Percentiles rank a stretch among this genome's conserved stretches.
phyloP scores from a whole-genome alignment of 768 basidiomycete genomes.

The Trametes meyenii region DNA sequence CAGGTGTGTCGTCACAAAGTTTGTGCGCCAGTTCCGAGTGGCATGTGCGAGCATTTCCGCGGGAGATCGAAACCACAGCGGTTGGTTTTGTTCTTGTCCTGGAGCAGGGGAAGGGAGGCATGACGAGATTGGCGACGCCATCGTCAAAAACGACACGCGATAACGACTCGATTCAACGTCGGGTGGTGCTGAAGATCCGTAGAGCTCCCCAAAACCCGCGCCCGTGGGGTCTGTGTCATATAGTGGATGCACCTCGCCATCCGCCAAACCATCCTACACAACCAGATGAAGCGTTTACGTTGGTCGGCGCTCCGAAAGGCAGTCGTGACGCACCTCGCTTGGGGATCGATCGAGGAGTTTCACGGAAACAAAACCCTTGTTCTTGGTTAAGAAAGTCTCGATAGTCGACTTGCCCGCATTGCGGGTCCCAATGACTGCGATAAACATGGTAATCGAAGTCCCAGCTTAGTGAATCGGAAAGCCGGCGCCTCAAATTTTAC shows the following conservation, averaged over 20 bases:
- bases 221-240: not conserved
- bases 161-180: slow-evolving; percentile 1
- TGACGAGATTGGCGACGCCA: slow-evolving; percentile 30
- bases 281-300: not conserved
- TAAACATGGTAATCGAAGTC: slow-evolving; percentile 28
- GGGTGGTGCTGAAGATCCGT: not conserved
- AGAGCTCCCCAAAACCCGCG: not conserved
- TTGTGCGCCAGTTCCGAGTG: slow-evolving; percentile 77
- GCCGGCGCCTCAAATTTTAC: not conserved
- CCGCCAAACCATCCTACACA: not conserved
- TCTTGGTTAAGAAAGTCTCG: slow-evolving; percentile 58
- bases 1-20: slow-evolving; percentile 84
- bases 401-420: slow-evolving; percentile 43
- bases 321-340: not conserved
- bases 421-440: slow-evolving; percentile 36
- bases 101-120: slow-evolving; percentile 30
- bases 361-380: slow-evolving; percentile 59
- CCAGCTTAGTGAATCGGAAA: not conserved
- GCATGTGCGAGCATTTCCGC: slow-evolving; percentile 67
- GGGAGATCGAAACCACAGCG: slow-evolving; percentile 48
- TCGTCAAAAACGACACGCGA: slow-evolving; percentile 29
- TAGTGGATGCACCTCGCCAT: not conserved
- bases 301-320: not conserved
- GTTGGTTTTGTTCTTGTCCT: slow-evolving; percentile 11
- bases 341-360: slow-evolving; percentile 4